Base-by-base conservation (phyloP, 2,329 filamentous ascomycete genomes). In the Xylariales sp. region DNA sequence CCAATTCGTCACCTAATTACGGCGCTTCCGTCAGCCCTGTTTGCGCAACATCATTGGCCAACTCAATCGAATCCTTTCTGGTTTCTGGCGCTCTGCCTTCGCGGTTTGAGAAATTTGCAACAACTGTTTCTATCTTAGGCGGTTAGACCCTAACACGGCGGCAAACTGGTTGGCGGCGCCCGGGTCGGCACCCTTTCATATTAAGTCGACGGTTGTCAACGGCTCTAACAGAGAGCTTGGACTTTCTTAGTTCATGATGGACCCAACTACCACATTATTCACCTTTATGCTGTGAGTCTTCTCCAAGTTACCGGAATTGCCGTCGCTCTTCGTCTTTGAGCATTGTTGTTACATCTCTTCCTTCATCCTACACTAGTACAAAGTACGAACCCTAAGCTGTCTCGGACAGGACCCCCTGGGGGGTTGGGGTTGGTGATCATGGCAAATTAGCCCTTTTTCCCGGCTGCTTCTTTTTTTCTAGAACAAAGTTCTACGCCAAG, bases 211-310 rank as follows among this genome's bases (percentile, higher is more conserved):
- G 54, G 48, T 41, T 50, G 48, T 46, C 53, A 18, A 41, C 45
- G 36, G 41, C 39, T 23, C 14, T 12, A 10, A 41, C 39, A 8
- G 8, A 14, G 48, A 43, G 39, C 16, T 34, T 63, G 54, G 34
- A 30, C 12, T 50, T 23, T 56, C 30, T 49, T 18, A 18, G 59
- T 68, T 64, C 10, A 12, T 61, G 76, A 88, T 89, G 86, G 86
- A 89, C 79, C 86, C 86, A 61, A 83, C 83, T 49, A 91, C 89
- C 28, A 90, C 90, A 67, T 87, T 92, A 72, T 85, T 91, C 77
- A 91, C 90, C 68, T 91, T 92, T 78, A 84, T 89, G 80, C 80
- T 90, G 89, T 90, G 82, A 87, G 88, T 89, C 64, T 62, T 64
- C 75, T 62, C 10, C 32, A 50, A 3, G 3, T 50, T 52, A 18